Evolutionary conservation across 2,329 filamentous ascomycete genomes (phyloP).

Genomic region (Epichloe festucae): DNA sequence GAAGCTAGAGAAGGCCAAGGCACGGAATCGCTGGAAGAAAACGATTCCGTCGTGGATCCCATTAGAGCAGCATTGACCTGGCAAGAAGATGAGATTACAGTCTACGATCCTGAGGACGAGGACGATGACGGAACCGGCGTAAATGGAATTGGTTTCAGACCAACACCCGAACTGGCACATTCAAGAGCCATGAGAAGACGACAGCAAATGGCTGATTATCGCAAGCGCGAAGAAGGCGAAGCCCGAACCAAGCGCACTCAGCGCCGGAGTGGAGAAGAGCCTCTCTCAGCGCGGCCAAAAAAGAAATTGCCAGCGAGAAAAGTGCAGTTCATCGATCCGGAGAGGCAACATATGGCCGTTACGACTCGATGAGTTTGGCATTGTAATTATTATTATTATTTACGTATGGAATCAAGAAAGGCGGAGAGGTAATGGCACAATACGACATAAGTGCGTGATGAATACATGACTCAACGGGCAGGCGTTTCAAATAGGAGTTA

Average conservation of each 20-base stretch:
- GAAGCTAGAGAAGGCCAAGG: background rate
- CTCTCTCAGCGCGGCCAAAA: constrained; percentile 13
- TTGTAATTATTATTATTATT: background rate
- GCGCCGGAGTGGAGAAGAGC: constrained; percentile 28
- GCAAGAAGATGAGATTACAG: constrained; percentile 56
- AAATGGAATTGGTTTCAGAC: constrained; percentile 55
- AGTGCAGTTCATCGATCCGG: constrained; percentile 29
- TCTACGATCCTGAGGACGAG: constrained; percentile 50
- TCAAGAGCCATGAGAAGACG: constrained; percentile 42
- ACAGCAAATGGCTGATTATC: constrained; percentile 50
- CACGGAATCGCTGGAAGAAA: constrained; percentile 10
- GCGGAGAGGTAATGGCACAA: background rate
- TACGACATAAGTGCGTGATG: background rate
- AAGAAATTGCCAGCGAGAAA: constrained; percentile 19
- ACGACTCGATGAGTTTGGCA: constrained; percentile 11
- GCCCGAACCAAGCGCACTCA: constrained; percentile 43
- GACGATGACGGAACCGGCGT: constrained; percentile 56
- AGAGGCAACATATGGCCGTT: constrained; percentile 19
- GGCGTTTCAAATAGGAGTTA: background rate
- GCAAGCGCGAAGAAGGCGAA: constrained; percentile 46
- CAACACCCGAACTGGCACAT: constrained; percentile 47
- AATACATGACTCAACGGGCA: background rate
- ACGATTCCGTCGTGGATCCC: constrained; percentile 34
- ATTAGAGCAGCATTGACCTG: constrained; percentile 49
- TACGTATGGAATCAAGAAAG: background rate